A percentile compares a stretch with the other conserved stretches of the same genome.
phyloP scores from a whole-genome alignment of 2,329 filamentous ascomycete genomes.

The Colletotrichum costaricense region DNA sequence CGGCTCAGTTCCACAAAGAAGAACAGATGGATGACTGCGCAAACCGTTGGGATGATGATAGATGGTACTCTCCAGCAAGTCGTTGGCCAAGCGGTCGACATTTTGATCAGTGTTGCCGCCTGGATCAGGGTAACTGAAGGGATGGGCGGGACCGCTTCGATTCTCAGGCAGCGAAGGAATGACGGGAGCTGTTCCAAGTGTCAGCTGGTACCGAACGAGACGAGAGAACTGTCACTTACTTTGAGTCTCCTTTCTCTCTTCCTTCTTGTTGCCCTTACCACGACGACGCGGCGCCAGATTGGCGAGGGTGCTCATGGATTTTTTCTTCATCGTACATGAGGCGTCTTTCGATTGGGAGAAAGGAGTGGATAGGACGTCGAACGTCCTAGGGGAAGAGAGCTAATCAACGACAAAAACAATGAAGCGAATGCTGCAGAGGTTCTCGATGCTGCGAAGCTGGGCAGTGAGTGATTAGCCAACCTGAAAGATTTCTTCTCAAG shows the following conservation, averaged over 20 bases:
- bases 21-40: conserved; percentile 30
- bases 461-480: background rate
- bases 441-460: background rate
- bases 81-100: conserved; percentile 28
- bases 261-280: conserved; percentile 9
- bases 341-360: background rate
- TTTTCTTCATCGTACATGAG: conserved; percentile 29
- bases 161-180: conserved; percentile 4
- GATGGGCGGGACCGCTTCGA: background rate
- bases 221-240: background rate
- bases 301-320: conserved; percentile 24
- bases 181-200: background rate
- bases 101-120: conserved; percentile 9
- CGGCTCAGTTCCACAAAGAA: conserved; percentile 6
- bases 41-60: conserved; percentile 28
- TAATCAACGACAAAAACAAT: background rate
- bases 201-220: background rate
- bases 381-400: background rate
- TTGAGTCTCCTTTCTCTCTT: background rate
- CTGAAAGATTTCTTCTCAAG: background rate
- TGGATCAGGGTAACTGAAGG: background rate
- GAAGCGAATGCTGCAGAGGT: background rate
- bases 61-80: conserved; percentile 27
- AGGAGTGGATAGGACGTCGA: conserved; percentile 7
- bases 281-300: conserved; percentile 24